Evolutionary conservation across 2,329 filamentous ascomycete species (phyloP).

Genomic region (Neoarthrinium moseri): DNA sequence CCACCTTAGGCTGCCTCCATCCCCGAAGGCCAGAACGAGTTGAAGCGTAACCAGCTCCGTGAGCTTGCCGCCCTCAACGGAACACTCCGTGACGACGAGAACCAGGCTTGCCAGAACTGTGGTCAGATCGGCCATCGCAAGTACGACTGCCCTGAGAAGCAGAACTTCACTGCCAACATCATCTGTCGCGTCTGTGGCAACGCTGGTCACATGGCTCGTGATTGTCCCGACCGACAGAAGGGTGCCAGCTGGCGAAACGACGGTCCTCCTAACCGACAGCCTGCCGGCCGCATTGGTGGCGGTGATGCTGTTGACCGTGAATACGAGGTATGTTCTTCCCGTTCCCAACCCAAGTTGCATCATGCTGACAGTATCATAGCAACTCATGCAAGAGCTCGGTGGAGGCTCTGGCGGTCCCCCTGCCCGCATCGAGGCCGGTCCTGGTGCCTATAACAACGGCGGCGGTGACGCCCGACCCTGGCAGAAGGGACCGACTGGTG

Average conservation of each 20-base stretch:
- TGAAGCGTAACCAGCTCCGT: conserved; percentile 97
- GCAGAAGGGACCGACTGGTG: conserved; percentile 83
- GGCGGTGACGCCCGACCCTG: conserved; percentile 72
- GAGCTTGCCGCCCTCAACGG: conserved; percentile 98
- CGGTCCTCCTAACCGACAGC: conserved; percentile 44
- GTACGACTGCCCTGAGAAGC: conserved; percentile 96
- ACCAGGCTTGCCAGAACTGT: conserved; percentile 98
- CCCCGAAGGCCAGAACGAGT: conserved; percentile 96
- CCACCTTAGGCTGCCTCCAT: conserved; percentile 94
- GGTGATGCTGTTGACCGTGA: conserved; percentile 90
- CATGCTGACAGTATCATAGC: conserved; percentile 52
- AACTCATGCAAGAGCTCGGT: conserved; percentile 97
- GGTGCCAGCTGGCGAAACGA: conserved; percentile 92
- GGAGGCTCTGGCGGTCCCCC: conserved; percentile 67
- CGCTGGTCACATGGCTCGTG: conserved; percentile 95
- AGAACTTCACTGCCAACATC: conserved; percentile 98
- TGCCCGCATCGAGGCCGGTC: conserved; percentile 83
- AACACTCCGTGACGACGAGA: conserved; percentile 97
- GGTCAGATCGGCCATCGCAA: conserved; percentile 98
- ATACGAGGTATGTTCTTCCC: conserved; percentile 72
- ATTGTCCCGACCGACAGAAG: conserved; percentile 92
- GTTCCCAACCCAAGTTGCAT: background rate
- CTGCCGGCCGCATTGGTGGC: conserved; percentile 65
- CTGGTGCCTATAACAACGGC: conserved; percentile 59
- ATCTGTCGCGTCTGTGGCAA: conserved; percentile 98